Evolutionary conservation across 1,284 basidiomycete genomes (phyloP), one percentile per base, ranked within the genome.

Genomic region (Heterobasidion irregulare): DNA sequence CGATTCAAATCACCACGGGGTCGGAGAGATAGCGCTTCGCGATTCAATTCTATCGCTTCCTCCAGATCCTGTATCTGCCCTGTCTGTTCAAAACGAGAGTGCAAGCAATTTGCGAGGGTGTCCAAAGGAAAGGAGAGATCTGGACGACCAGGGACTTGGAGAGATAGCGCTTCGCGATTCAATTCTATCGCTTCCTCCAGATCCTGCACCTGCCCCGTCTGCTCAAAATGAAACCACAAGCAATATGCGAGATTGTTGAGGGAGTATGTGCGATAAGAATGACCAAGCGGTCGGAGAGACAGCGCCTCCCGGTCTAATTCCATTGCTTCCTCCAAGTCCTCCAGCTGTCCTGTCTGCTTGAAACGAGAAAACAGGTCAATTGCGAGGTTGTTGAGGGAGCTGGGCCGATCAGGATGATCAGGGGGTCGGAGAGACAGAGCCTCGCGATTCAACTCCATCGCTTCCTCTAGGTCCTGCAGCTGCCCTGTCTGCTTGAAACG

Each of bases 291-390:
- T n/a, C 49, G 55, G 18, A 66, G 63, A 7, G 57, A 57, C 8
- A 73, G 57, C 7, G 60, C 64, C 12, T 60, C 55, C 13, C 59
- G 52, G 44, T 64, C 57, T 47, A 59, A 54, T 26, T 57, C 59
- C 46, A 71, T 62, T n/a, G 69, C 68, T 13, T 47, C 55, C 36
- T 72, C 62, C 33, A 72, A 54, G 58, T 74, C 72, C 26, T 59
- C 55, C 1, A 49, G 8, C 10, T 62, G 44, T 32, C 66, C 65
- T 7, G 45, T 34, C 19, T 53, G 54, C 47, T 67, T 61, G 53
- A 65, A 73, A 26, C 33, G 48, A 13, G 33, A 9, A 12, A 2
- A 6, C 15, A 50, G 2, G 12, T 8, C 12, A 35, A 33, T 12
- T 9, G 48, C 48, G 12, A 50, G 48, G 32, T 33, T 13, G 16